Evolutionary conservation across 2,329 filamentous ascomycete genomes (phyloP).

Genomic region (Hyphodiscus sp.): DNA sequence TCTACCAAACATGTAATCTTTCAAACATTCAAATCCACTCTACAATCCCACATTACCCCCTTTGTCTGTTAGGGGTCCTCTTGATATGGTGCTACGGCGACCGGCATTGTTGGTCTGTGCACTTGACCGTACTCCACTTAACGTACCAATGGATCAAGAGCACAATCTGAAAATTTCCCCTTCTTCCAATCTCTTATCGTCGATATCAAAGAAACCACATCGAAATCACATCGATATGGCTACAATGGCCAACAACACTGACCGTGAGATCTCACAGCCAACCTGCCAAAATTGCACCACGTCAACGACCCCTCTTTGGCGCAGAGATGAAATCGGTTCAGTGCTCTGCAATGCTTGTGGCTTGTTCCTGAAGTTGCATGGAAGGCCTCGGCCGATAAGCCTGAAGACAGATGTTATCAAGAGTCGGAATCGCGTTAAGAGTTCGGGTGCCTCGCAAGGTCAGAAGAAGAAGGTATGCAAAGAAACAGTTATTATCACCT

Average conservation of each 20-base stretch:
- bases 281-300: slow-evolving; percentile 96
- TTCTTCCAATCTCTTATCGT: slow-evolving; percentile 4
- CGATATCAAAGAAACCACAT: slow-evolving; percentile 1
- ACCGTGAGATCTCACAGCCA: slow-evolving; percentile 63
- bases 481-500: background rate
- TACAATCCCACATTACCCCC: slow-evolving; percentile 5
- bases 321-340: slow-evolving; percentile 89
- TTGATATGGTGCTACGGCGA: background rate
- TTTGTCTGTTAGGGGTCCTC: background rate
- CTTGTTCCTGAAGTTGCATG: slow-evolving; percentile 94
- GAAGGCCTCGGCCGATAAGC: slow-evolving; percentile 85
- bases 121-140: background rate
- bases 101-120: background rate
- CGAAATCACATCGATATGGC: slow-evolving; percentile 26
- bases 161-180: slow-evolving; percentile 2
- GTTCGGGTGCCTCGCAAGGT: slow-evolving; percentile 64
- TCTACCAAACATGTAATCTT: background rate
- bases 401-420: slow-evolving; percentile 99
- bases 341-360: slow-evolving; percentile 99
- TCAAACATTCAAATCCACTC: background rate
- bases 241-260: slow-evolving; percentile 41
- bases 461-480: slow-evolving; percentile 74
- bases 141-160: background rate
- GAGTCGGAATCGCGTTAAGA: slow-evolving; percentile 96
- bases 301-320: slow-evolving; percentile 93